A percentile compares a stretch with the other conserved stretches of the same genome.
phyloP scores from a whole-genome alignment of 352 stramenopile genomes.

The Pythium pyrilobum region DNA sequence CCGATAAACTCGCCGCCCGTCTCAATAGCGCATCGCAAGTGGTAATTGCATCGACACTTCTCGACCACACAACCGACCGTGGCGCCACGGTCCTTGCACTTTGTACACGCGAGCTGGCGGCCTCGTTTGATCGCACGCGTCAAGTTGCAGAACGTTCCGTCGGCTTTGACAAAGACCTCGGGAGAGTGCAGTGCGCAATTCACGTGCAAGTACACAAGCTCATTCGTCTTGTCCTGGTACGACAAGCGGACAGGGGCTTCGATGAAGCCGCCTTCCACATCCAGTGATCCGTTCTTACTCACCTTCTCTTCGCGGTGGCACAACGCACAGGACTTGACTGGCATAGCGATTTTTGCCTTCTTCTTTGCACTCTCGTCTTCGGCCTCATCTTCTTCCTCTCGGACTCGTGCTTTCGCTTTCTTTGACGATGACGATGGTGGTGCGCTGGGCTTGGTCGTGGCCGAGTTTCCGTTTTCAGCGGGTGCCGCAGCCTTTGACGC shows the following conservation, averaged over 20 bases:
- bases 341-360: constrained; percentile 8
- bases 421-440: neutral
- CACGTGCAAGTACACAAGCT: constrained; percentile 74
- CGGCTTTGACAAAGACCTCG: constrained; percentile 75
- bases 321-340: constrained; percentile 49
- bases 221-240: constrained; percentile 50
- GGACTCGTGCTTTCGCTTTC: constrained; percentile 6
- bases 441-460: too few relatives aligned
- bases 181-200: constrained; percentile 80
- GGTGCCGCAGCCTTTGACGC: neutral
- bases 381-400: constrained; percentile 8
- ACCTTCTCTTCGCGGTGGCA: constrained; percentile 42
- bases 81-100: constrained; percentile 59
- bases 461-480: too few relatives aligned
- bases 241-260: constrained; percentile 70
- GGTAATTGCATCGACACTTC: constrained; percentile 75
- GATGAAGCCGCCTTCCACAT: constrained; percentile 65
- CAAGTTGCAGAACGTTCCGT: constrained; percentile 80
- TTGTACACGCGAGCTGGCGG: constrained; percentile 67
- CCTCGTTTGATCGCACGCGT: constrained; percentile 69
- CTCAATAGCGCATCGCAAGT: constrained; percentile 70
- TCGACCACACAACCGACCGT: constrained; percentile 75
- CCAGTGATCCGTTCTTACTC: constrained; percentile 20
- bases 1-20: constrained; percentile 68
- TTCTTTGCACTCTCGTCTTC: constrained; percentile 20